phyloP scores from a whole-genome alignment of 495 filamentous ascomycete species.

The Apodospora peruviana region DNA sequence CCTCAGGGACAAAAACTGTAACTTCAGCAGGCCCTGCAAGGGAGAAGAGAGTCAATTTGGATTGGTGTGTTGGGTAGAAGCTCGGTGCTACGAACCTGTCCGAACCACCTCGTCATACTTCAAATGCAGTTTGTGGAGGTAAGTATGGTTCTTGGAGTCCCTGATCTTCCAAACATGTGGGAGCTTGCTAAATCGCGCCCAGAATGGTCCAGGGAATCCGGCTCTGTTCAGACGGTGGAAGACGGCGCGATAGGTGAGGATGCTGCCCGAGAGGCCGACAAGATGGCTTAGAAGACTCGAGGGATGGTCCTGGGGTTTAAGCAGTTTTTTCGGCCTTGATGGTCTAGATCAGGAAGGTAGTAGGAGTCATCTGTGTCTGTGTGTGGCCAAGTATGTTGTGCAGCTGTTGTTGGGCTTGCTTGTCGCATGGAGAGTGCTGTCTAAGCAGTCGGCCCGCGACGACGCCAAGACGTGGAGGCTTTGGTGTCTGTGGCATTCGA shows the following conservation, averaged over 20 bases:
- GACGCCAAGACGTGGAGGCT: background rate
- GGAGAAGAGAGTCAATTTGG: background rate
- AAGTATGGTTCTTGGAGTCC: constrained; percentile 24
- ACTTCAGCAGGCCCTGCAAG: constrained; percentile 21
- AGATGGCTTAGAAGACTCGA: background rate
- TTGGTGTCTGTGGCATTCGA: background rate
- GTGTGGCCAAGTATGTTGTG: background rate
- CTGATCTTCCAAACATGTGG: constrained; percentile 27
- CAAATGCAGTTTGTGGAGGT: constrained; percentile 25
- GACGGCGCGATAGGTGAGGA: constrained; percentile 39
- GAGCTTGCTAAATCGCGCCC: constrained; percentile 33
- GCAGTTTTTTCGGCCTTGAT: no score
- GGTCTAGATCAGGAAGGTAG: background rate
- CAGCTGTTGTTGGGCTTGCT: background rate
- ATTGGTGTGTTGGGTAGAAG: no score
- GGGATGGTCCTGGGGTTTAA: no score
- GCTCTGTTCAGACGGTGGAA: constrained; percentile 35
- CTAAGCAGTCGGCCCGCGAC: background rate
- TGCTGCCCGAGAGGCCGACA: constrained; percentile 33
- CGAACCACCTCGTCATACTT: constrained; percentile 34
- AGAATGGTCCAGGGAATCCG: constrained; percentile 39
- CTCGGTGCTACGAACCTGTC: constrained; percentile 4
- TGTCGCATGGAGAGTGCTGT: background rate
- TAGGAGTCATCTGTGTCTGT: background rate
- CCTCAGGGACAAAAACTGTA: constrained; percentile 30